Base-by-base conservation (phyloP, 164 flowering plant species). In the Cinnamomum micranthum region DNA sequence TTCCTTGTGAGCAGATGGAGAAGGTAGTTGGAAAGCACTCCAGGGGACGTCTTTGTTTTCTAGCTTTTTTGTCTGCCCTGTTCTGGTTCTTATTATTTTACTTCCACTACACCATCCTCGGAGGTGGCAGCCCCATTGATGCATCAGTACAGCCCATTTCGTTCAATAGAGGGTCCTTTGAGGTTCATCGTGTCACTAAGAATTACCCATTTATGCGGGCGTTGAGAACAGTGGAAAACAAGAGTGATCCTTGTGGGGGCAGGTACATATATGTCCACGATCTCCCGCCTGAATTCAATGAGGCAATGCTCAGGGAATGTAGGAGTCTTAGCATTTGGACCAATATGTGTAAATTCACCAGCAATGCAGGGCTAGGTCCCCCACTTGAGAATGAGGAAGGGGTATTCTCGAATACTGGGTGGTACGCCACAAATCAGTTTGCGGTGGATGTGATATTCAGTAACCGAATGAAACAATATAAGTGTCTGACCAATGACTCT, bases 371-470 rank as follows among this genome's bases (percentile, higher is more conserved):
- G 71, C 84, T 93, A n/a, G 99, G 99, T 24, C 97, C 97, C 0
- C 94, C 93, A 3, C 85, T 93, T 1, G 92, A 88, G 82, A 92
- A 94, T 75, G 80, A 72, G 1, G 88, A 88, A 68, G 95, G 97
- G 50, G 97, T 92, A 50, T 91, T 92, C 83, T 88, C 92, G 0
- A 72, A 87, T 74, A 84, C 86, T 0, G 95, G 99, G 2, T 95
- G 97, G 98, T 90, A 91, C 74, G 95, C 91, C 0, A 93, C 98
- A 0, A 91, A 95, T 74, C 98, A 92, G 81, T 95, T 92, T 80
- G 93, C 93, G 0, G 93, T 93, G 35, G 98, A 95, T 81, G 97
- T 93, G 75, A 90, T 95, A 23, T 95, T 95, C 77, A 81, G 79
- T 63, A 93, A 93, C 60, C 75, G 97, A 50, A 95, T 95, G 98